Conservation (phyloP, 2,329 filamentous ascomycete genomes). For the Acrodontium crateriforme region DNA sequence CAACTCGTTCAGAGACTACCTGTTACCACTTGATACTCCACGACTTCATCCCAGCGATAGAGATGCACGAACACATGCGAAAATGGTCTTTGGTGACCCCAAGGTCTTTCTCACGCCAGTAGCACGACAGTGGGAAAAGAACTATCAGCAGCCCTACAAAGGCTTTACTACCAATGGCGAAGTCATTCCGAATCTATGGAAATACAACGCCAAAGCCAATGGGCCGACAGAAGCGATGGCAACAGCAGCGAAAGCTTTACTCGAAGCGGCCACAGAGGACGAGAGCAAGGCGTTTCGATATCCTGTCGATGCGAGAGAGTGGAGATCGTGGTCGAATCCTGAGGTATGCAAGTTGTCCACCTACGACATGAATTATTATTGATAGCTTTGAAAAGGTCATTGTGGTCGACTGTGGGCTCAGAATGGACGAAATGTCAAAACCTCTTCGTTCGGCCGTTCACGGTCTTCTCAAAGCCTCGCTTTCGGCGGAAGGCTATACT, state of each 20-base stretch:
- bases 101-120: slow-evolving; percentile 14
- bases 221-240: slow-evolving; percentile 43
- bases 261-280: slow-evolving; percentile 10
- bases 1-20: slow-evolving; percentile 12
- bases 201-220: slow-evolving; percentile 9
- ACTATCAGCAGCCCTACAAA: slow-evolving; percentile 47
- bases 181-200: slow-evolving; percentile 12
- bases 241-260: slow-evolving; percentile 27
- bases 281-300: slow-evolving; percentile 39
- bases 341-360: slow-evolving; percentile 28
- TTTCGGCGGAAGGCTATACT: slow-evolving; percentile 54
- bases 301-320: slow-evolving; percentile 55
- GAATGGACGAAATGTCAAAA: slow-evolving; percentile 47
- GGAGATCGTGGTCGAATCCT: slow-evolving; percentile 57
- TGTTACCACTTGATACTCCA: slow-evolving; percentile 12
- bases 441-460: slow-evolving; percentile 38
- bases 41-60: slow-evolving; percentile 12
- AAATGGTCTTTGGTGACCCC: slow-evolving; percentile 10
- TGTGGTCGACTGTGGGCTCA: slow-evolving; percentile 48
- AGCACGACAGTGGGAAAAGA: slow-evolving; percentile 14
- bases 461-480: slow-evolving; percentile 39
- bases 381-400: slow-evolving; percentile 35
- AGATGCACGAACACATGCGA: slow-evolving; percentile 12
- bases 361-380: neutral
- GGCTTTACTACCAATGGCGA: slow-evolving; percentile 54